Evolutionary conservation across 352 stramenopile genomes (phyloP).

Genomic region (Phytophthora gonapodyides): DNA sequence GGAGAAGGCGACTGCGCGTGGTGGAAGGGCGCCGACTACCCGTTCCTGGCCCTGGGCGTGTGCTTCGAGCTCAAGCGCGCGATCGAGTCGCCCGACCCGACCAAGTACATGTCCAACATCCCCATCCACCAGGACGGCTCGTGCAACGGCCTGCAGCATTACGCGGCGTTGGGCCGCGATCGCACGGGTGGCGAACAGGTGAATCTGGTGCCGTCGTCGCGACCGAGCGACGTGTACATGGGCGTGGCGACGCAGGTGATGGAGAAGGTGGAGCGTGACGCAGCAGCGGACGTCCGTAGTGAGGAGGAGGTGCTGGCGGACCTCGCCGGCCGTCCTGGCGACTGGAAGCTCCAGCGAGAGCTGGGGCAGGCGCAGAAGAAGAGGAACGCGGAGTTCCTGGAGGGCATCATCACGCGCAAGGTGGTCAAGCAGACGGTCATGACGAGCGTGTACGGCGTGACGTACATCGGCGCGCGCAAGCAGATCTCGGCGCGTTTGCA

Average conservation of each 20-base stretch:
- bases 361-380: slow-evolving; percentile 56
- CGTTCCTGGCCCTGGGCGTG: slow-evolving; percentile 97
- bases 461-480: slow-evolving; percentile 98
- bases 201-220: slow-evolving; percentile 95
- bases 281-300: slow-evolving; percentile 51
- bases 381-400: slow-evolving; percentile 67
- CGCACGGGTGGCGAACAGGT: slow-evolving; percentile 94
- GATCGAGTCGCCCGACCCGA: slow-evolving; percentile 93
- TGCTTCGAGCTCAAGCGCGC: slow-evolving; percentile 96
- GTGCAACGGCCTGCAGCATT: slow-evolving; percentile 99
- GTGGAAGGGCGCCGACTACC: slow-evolving; percentile 98
- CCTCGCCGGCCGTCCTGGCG: slow-evolving; percentile 14
- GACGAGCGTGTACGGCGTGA: slow-evolving; percentile 99
- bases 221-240: slow-evolving; percentile 98
- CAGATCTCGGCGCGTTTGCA: slow-evolving; percentile 98
- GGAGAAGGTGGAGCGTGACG: slow-evolving; percentile 75
- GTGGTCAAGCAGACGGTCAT: slow-evolving; percentile 99
- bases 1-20: slow-evolving; percentile 75
- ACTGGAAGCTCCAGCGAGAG: slow-evolving; percentile 14
- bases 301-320: slow-evolving; percentile 36
- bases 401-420: slow-evolving; percentile 89
- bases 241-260: slow-evolving; percentile 91
- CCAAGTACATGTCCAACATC: slow-evolving; percentile 95
- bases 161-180: slow-evolving; percentile 97
- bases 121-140: slow-evolving; percentile 98